Conservation (phyloP, 75 land plant species). For the Azolla pinnata region DNA sequence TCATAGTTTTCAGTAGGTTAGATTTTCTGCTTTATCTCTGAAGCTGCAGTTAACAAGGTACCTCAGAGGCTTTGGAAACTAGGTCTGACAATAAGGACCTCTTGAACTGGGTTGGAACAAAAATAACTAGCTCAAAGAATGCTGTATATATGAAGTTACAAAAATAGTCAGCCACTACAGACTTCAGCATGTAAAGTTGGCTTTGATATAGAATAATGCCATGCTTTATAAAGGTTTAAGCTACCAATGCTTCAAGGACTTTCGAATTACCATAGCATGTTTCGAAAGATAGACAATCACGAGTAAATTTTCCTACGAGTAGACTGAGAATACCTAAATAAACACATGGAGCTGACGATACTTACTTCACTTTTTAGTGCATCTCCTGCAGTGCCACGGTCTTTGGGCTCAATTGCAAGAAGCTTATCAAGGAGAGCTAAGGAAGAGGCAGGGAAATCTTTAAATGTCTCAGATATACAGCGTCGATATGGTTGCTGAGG, state of each 20-base stretch:
- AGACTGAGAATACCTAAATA: not conserved
- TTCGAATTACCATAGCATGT: not conserved
- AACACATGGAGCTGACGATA: not conserved
- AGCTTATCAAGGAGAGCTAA: conserved; percentile 53
- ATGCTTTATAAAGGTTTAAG: no score
- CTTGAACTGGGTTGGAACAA: not conserved
- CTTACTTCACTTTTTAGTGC: conserved; percentile 50
- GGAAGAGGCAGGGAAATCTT: conserved; percentile 54
- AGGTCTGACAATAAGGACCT: not conserved
- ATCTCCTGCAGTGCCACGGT: conserved; percentile 50
- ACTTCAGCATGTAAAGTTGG: no score
- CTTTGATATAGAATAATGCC: no score
- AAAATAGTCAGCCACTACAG: no score
- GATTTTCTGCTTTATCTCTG: no score
- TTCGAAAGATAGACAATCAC: not conserved
- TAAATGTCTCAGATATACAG: conserved; percentile 54
- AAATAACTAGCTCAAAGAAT: no score
- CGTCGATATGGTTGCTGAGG: conserved; percentile 58
- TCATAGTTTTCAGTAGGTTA: no score
- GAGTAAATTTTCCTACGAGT: not conserved
- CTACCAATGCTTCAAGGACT: no score
- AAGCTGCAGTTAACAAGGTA: not conserved
- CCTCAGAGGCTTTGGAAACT: not conserved
- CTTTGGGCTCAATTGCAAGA: conserved; percentile 60
- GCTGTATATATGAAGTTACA: no score